Evolutionary conservation across 495 filamentous ascomycete genomes (phyloP).

Genomic region (Usnea hakonensis): DNA sequence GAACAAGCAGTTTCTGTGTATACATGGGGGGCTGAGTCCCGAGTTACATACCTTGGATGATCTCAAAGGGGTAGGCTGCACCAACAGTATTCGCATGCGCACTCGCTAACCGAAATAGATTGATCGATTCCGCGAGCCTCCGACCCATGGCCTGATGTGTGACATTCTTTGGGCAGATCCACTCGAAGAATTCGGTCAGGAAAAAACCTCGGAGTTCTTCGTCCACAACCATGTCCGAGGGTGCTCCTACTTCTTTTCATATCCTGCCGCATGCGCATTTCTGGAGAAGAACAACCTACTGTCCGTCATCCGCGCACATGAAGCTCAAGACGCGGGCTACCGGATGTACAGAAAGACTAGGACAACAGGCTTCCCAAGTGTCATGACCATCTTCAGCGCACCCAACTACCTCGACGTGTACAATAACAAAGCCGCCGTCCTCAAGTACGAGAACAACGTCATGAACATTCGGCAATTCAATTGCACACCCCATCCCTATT

Average conservation of each 20-base stretch:
- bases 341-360: slow-evolving; percentile 98
- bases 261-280: slow-evolving; percentile 95
- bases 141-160: slow-evolving; percentile 96
- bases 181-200: slow-evolving; percentile 97
- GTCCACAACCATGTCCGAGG: slow-evolving; percentile 97
- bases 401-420: slow-evolving; percentile 99
- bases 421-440: slow-evolving; percentile 98
- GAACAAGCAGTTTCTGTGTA: slow-evolving; percentile 99
- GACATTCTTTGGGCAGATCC: slow-evolving; percentile 99
- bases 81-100: background rate
- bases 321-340: slow-evolving; percentile 97
- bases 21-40: slow-evolving; percentile 91
- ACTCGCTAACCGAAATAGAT: slow-evolving; percentile 49
- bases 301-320: slow-evolving; percentile 96
- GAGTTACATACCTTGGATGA: slow-evolving; percentile 95
- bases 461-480: slow-evolving; percentile 99
- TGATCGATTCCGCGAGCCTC: slow-evolving; percentile 94
- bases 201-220: slow-evolving; percentile 95
- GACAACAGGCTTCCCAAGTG: slow-evolving; percentile 95
- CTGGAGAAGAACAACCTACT: slow-evolving; percentile 98
- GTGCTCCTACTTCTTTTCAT: slow-evolving; percentile 99
- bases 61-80: slow-evolving; percentile 62
- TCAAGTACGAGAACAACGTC: slow-evolving; percentile 99
- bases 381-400: slow-evolving; percentile 99
- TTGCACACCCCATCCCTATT: slow-evolving; percentile 98